These are phyloP conservation scores for Leishmania major DNA, from an alignment of 208 protist species.

Conservation along the genomic window DNA sequence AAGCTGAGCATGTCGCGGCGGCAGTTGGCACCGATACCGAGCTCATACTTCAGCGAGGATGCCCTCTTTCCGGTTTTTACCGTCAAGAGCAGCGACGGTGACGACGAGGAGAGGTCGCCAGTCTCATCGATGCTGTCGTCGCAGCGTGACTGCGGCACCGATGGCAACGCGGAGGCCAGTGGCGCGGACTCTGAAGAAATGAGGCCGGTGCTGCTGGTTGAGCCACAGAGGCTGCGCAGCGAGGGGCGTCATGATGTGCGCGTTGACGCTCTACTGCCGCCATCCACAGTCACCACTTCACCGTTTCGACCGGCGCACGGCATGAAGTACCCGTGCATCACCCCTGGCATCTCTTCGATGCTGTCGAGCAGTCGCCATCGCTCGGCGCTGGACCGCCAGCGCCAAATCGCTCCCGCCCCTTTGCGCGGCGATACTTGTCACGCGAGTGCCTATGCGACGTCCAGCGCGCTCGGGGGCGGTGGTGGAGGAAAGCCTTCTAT, in stretches of 20 bases:
- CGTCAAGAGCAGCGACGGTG: not conserved
- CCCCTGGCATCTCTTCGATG: not conserved
- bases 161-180: not conserved
- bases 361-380: not conserved
- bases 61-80: constrained; percentile 48
- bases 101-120: not conserved
- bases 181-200: not conserved
- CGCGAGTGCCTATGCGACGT: not conserved
- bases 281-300: not conserved
- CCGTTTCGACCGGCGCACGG: no score
- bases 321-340: not conserved
- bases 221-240: not conserved
- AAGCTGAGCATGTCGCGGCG: constrained; percentile 9
- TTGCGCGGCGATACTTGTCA: not conserved
- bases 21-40: not conserved
- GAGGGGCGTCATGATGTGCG: not conserved
- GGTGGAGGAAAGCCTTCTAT: no score
- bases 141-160: not conserved
- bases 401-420: not conserved
- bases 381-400: not conserved
- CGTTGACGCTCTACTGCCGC: not conserved
- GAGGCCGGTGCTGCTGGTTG: not conserved
- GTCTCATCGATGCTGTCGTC: not conserved
- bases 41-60: constrained; percentile 17
- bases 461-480: not conserved